Conservation (phyloP, 2,329 filamentous ascomycete genomes). For the Sarocladium strictum region DNA sequence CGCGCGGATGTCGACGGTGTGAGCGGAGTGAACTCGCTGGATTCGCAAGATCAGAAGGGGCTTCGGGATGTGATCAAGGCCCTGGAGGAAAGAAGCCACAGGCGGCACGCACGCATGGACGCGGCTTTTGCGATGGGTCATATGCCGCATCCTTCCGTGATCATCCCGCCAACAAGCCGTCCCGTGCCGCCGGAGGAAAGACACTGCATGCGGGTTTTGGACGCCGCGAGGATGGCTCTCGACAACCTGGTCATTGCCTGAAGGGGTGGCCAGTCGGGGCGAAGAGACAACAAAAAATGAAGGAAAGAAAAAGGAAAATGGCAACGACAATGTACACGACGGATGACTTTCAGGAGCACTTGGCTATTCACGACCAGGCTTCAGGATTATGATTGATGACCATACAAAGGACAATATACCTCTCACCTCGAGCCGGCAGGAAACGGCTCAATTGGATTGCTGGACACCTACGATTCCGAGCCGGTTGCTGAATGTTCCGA, state of each 20-base stretch:
- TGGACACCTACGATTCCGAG: no score
- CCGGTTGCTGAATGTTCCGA: no score
- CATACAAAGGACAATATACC: no score
- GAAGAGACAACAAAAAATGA: no score
- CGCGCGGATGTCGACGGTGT: conserved; percentile 53
- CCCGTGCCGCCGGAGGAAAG: conserved; percentile 27
- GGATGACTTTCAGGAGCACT: no score
- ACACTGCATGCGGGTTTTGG: conserved; percentile 45
- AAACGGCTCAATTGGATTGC: no score
- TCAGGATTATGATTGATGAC: no score
- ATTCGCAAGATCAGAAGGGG: conserved; percentile 30
- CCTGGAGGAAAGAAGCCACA: conserved; percentile 44
- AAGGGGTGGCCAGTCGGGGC: no score
- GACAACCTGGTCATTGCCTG: conserved; percentile 44
- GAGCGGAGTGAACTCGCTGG: conserved; percentile 13
- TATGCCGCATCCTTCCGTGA: conserved; percentile 12
- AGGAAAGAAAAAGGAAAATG: no score
- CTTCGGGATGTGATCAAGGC: conserved; percentile 47
- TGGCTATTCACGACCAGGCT: no score
- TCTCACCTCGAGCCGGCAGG: no score
- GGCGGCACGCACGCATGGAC: conserved; percentile 45
- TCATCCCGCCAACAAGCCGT: conserved; percentile 16
- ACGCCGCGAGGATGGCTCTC: conserved; percentile 47
- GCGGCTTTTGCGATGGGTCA: conserved; percentile 34
- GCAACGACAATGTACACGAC: no score